A percentile compares a stretch with the other conserved stretches of the same genome.
Conservation (phyloP, 2,329 filamentous ascomycete genomes). For the Paracoccidioides lutzii region DNA sequence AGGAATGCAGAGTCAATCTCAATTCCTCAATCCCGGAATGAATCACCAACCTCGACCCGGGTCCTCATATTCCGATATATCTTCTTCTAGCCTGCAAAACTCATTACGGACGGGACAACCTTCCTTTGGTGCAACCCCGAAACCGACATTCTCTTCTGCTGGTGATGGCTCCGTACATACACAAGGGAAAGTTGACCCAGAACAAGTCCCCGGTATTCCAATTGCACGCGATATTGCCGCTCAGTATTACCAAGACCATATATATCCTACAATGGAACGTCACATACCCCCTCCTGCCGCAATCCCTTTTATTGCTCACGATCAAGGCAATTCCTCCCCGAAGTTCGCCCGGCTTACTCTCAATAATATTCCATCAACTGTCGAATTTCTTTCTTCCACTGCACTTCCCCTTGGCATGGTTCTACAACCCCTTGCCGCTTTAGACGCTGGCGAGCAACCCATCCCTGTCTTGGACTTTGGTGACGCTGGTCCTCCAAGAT, state of each 20-base stretch:
- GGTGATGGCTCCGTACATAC: conserved; percentile 47
- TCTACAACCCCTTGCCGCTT: conserved; percentile 71
- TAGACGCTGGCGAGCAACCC: conserved; percentile 71
- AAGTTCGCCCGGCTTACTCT: conserved; percentile 84
- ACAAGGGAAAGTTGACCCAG: conserved; percentile 68
- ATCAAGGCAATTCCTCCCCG: conserved; percentile 92
- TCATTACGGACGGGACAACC: conserved; percentile 26
- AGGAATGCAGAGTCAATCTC: conserved; percentile 36
- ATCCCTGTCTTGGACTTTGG: conserved; percentile 94
- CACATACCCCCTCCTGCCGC: conserved; percentile 81
- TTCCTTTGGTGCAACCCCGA: conserved; percentile 25
- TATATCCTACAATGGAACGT: conserved; percentile 92
- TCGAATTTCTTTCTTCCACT: conserved; percentile 67
- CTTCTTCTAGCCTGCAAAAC: conserved; percentile 18
- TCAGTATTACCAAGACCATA: conserved; percentile 70
- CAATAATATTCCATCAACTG: conserved; percentile 78
- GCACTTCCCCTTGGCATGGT: conserved; percentile 76
- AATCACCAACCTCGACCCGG: conserved; percentile 24
- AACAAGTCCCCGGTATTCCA: conserved; percentile 87
- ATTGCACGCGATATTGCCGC: conserved; percentile 69
- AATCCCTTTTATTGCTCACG: conserved; percentile 81
- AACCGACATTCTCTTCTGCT: conserved; percentile 26
- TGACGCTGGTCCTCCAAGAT: conserved; percentile 76
- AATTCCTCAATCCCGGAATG: conserved; percentile 47
- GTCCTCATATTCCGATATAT: conserved; percentile 21